Base-by-base conservation (phyloP, 192 early-diverging fungal species). In the Rhizophagus clarus region DNA sequence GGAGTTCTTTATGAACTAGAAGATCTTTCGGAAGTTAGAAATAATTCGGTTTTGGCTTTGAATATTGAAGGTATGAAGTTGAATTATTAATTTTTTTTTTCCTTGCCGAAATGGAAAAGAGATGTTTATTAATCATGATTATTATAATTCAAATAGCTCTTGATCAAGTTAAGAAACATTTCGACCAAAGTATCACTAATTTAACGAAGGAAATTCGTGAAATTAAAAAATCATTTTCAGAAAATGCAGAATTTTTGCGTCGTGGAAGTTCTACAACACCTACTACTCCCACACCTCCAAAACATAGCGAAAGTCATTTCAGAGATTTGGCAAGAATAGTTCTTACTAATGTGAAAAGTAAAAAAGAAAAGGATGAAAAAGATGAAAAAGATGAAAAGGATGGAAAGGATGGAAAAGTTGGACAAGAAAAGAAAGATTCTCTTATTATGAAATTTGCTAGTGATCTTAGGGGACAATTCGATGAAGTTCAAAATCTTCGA, bases 1-100 rank as follows among this genome's bases (percentile, higher is more conserved):
- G 84, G 84, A 22, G 83, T 93, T 37, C 86, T 88, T 29, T 93
- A 94, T 73, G 91, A 94, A 79, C 85, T 94, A 5, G 89, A 92
- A 61, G 88, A 93, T 64, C 81, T 91, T 37, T 51, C 61, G 0
- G 91, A 94, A 56, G 91, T 94, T 22, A 85, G 83, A 20, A 79
- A 90, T 70, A 91, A 90, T 14, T 86, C 91, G 0, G 86, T 85
- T 22, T 76, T 91, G 29, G 85, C 87, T 11, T 72, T 91, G 24
- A 89, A 88, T 70, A 79, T 87, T 34, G 82, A 88, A 80, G 87
- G 89, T 90, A 87, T 64, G 56, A n/a, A 26, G 15, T 76, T 42
- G 40, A 45, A 72, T 56, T n/a, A n/a, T n/a, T n/a, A n/a, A n/a
- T 56, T 80, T 80, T 1, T 3, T 37, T 12, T 40, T 70, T n/a